Conservation (phyloP, 2,329 filamentous ascomycete genomes). For the Colletotrichum musae region DNA sequence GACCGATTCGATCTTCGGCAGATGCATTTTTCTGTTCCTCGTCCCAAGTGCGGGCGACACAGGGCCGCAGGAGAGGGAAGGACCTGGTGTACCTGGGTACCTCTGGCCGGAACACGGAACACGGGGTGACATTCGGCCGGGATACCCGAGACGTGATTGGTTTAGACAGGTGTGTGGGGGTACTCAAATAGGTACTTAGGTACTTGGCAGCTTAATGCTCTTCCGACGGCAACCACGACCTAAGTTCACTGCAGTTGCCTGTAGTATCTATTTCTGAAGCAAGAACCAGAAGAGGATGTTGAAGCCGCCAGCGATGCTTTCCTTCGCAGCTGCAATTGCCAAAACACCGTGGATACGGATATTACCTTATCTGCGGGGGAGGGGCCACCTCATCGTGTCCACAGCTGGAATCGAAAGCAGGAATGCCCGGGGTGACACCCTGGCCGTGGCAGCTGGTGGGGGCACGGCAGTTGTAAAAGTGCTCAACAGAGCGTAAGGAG, state of each 20-base stretch:
- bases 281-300: too few species aligned
- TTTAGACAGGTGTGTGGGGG: not conserved
- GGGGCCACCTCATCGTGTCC: slow-evolving; percentile 1
- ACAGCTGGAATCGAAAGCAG: slow-evolving; percentile 22
- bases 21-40: slow-evolving; percentile 30
- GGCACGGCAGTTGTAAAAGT: slow-evolving; percentile 37
- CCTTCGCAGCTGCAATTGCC: not conserved
- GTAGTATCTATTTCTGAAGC: too few species aligned
- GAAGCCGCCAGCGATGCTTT: not conserved
- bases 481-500: not conserved
- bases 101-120: not conserved
- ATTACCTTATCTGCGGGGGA: slow-evolving; percentile 33
- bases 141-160: slow-evolving; percentile 13
- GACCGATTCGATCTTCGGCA: slow-evolving; percentile 34
- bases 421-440: slow-evolving; percentile 10
- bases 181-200: not conserved
- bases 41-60: slow-evolving; percentile 19
- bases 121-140: not conserved
- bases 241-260: too few species aligned
- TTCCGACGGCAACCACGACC: too few species aligned
- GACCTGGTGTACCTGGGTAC: too few species aligned
- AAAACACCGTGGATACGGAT: not conserved
- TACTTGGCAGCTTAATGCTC: too few species aligned
- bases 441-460: slow-evolving; percentile 28
- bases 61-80: slow-evolving; percentile 16